Evolutionary conservation across 768 basidiomycete genomes (phyloP), one percentile per base, ranked within the genome.

Genomic region (Pleurotus cornucopiae): DNA sequence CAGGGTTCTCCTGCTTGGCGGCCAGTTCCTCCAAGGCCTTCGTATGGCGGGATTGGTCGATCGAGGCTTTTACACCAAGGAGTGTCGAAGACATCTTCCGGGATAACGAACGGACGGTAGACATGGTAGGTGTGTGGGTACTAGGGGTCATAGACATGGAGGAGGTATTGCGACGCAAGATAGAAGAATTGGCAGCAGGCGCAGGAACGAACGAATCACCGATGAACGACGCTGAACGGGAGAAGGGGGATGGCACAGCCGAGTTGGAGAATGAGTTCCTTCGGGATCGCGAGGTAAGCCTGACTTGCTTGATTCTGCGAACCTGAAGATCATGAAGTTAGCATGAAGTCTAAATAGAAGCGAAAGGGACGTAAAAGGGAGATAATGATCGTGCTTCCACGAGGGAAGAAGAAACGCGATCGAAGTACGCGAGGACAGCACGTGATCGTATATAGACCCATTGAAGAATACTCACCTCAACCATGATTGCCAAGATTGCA

Each of bases 401-500:
- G n/a, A 57, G 37, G 46, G 51, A 58, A 44, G 55, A 49, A 53
- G 37, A 38, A 54, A 41, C 48, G 48, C 48, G 48, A 49, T 49
- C 48, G 48, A 49, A 37, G 26, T 6, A 37, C 7, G 14, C 44
- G 56, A 60, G 48, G 51, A 47, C 49, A 51, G 39, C 51, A 53
- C 38, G 51, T 53, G 51, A 53, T 53, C 16, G 21, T 47, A 25
- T 20, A 47, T 14, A 23, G 51, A 40, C 21, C 13, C 16, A 18
- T 5, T 11, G 58, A 49, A 60, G 48, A 55, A 53, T 56, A 63
- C 72, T 62, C 59, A 93, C 93, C 79, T 99, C 96, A 58, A 98
- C 88, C 89, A 98, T 97, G 68, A 99, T 79, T n/a, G 85, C 87
- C 53, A 99, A 74, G 53, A 98, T 84, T 1, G 91, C 86, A 0